A percentile compares a stretch with the other conserved stretches of the same genome.
These are phyloP conservation scores for Fraxinus sp. DNA, from an alignment of 305 asterid genomes.

Conservation along the genomic window DNA sequence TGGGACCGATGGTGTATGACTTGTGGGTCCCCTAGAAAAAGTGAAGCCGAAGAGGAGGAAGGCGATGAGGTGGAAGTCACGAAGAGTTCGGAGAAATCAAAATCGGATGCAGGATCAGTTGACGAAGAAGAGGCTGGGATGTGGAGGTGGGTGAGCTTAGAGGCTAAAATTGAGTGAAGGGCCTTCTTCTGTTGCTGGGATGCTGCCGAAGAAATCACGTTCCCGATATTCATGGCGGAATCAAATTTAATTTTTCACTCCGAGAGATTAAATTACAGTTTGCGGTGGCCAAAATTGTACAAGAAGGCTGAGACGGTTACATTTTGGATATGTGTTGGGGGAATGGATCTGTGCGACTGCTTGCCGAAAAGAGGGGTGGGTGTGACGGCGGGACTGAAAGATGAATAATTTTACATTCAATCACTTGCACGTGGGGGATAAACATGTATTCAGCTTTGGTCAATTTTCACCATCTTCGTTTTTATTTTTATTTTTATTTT, in stretches of 20 bases:
- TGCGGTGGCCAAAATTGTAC: not conserved
- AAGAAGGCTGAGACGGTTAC: not conserved
- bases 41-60: constrained; percentile 47
- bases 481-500: too few relatives aligned
- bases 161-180: constrained; percentile 53
- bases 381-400: not conserved
- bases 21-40: constrained; percentile 65
- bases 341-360: not conserved
- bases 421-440: not conserved
- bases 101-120: constrained; percentile 50
- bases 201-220: constrained; percentile 29
- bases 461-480: not conserved
- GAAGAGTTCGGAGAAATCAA: constrained; percentile 75
- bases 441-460: not conserved
- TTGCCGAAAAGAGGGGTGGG: not conserved
- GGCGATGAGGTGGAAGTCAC: constrained; percentile 49
- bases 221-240: not conserved
- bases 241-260: not conserved
- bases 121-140: constrained; percentile 54
- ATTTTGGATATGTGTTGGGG: not conserved
- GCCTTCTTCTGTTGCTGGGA: constrained; percentile 40
- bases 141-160: constrained; percentile 59
- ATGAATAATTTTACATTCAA: not conserved
- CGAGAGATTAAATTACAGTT: not conserved
- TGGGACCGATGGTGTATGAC: constrained; percentile 12